Percentiles rank a stretch among this genome's conserved stretches.
Evolutionary conservation across 345 rosid genomes (phyloP).

Genomic region (Murraya koenigii): DNA sequence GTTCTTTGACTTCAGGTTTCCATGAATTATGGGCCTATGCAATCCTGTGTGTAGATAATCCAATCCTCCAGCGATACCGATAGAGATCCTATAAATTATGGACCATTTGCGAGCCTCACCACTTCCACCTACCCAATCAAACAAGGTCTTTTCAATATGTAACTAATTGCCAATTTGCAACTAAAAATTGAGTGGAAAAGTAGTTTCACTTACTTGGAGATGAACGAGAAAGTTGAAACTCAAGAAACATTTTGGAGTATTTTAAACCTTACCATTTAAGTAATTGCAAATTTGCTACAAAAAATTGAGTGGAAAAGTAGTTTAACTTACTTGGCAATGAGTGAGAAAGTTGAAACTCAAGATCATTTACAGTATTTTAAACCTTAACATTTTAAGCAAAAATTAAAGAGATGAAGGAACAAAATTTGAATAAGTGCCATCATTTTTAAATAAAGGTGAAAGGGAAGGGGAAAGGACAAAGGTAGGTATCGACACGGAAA

Average conservation of each 20-base stretch:
- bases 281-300: too few species aligned
- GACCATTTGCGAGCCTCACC: constrained; percentile 57
- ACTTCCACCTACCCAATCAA: constrained; percentile 47
- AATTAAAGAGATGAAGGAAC: background rate
- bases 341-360: too few species aligned
- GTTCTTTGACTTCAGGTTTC: constrained; percentile 83
- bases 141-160: background rate
- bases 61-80: constrained; percentile 66
- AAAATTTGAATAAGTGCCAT: background rate
- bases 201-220: background rate
- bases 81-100: constrained; percentile 48
- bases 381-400: background rate
- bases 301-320: too few species aligned
- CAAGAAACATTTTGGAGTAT: background rate
- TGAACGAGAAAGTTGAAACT: background rate
- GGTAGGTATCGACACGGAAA: background rate
- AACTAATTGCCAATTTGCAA: background rate
- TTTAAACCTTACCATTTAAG: background rate
- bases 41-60: constrained; percentile 75
- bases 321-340: too few species aligned
- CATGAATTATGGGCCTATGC: constrained; percentile 61
- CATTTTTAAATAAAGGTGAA: background rate
- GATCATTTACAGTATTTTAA: too few species aligned
- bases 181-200: background rate
- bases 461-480: background rate